phyloP scores from a whole-genome alignment of 192 early-diverging fungal genomes.

The Gryganskiella cystojenkinii region DNA sequence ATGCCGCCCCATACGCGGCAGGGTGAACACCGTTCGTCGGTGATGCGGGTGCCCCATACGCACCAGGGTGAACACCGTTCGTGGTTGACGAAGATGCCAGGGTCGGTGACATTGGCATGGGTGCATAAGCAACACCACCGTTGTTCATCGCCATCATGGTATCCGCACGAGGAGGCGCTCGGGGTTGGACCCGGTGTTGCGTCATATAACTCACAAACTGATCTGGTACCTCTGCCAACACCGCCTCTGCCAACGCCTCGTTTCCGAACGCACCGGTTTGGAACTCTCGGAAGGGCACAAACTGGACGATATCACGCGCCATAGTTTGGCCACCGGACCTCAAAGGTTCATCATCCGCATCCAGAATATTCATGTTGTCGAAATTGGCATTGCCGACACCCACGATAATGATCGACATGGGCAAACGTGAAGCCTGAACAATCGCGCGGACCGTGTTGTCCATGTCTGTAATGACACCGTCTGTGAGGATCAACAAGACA shows the following conservation, averaged over 20 bases:
- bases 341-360: conserved; percentile 60
- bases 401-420: conserved; percentile 68
- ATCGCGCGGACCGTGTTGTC: conserved; percentile 67
- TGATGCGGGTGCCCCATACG: not conserved
- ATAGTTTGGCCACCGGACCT: conserved; percentile 39
- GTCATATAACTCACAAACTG: conserved; percentile 68
- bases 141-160: conserved; percentile 47
- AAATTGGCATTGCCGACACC: conserved; percentile 69
- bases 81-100: not conserved
- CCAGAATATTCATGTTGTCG: conserved; percentile 64
- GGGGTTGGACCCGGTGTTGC: conserved; percentile 44
- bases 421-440: conserved; percentile 56
- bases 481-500: conserved; percentile 42
- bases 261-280: conserved; percentile 36
- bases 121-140: conserved; percentile 21
- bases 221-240: conserved; percentile 69
- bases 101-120: not conserved
- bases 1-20: not conserved
- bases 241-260: conserved; percentile 56
- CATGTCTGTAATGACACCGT: conserved; percentile 53
- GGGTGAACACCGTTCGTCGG: not conserved
- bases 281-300: conserved; percentile 64
- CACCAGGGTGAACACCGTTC: too few species aligned
- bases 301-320: conserved; percentile 71
- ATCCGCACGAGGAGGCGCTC: conserved; percentile 34